phyloP scores from a whole-genome alignment of 2,329 filamentous ascomycete species.

The Ceratocystis harringtonii region DNA sequence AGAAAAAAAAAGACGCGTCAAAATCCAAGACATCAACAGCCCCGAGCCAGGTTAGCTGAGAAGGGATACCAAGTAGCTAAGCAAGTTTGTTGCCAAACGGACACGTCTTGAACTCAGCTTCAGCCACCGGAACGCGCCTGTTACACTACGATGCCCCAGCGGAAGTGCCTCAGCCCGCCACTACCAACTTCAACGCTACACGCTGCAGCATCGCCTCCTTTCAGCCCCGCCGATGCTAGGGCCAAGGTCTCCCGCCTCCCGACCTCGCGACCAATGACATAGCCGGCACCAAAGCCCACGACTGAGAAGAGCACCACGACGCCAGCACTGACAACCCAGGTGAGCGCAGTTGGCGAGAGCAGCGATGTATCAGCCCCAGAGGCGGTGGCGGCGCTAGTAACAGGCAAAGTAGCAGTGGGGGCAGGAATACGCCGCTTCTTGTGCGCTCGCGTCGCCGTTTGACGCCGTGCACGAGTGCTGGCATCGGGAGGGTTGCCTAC shows the following conservation, averaged over 20 bases:
- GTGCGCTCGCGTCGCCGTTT: conserved; percentile 18
- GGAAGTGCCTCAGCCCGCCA: conserved; percentile 37
- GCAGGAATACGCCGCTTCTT: conserved; percentile 42
- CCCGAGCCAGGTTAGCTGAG: not conserved
- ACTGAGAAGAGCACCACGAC: conserved; percentile 54
- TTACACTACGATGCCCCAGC: conserved; percentile 36
- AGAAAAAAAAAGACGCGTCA: not conserved
- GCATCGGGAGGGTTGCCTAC: conserved; percentile 25
- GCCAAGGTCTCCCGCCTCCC: conserved; percentile 43
- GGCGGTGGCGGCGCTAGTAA: conserved; percentile 18
- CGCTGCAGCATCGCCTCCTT: conserved; percentile 23
- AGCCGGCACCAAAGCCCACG: conserved; percentile 54
- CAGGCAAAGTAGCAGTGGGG: not conserved
- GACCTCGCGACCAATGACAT: conserved; percentile 52
- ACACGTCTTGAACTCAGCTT: too few relatives aligned
- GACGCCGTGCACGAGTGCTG: not conserved
- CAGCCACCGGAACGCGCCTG: not conserved
- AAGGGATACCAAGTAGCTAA: not conserved
- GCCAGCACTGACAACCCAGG: conserved; percentile 51
- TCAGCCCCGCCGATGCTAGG: conserved; percentile 29
- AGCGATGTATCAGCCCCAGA: conserved; percentile 27
- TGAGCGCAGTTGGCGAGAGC: conserved; percentile 45
- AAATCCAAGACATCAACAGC: too few relatives aligned
- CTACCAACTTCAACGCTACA: conserved; percentile 41
- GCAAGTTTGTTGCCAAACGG: not conserved